phyloP scores from a whole-genome alignment of 2,329 filamentous ascomycete genomes.

The Xylaria sp. region DNA sequence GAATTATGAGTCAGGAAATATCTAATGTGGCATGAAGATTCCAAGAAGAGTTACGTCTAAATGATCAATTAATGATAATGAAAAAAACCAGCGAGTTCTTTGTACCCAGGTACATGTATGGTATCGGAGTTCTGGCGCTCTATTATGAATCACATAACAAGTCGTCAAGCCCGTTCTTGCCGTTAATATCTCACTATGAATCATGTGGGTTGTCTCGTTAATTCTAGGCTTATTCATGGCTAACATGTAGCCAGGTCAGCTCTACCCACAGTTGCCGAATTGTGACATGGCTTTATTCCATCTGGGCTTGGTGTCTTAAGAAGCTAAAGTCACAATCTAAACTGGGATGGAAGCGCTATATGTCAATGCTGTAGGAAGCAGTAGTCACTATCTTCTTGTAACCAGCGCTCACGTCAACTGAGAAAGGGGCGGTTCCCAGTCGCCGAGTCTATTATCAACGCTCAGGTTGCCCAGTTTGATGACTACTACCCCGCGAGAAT shows the following conservation, averaged over 20 bases:
- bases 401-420: no score
- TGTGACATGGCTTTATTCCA: background rate
- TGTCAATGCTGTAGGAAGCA: no score
- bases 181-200: background rate
- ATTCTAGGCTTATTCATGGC: background rate
- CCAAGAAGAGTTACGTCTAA: constrained; percentile 15
- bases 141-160: background rate
- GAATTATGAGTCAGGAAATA: constrained; percentile 5
- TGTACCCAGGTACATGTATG: background rate
- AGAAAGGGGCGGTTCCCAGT: no score
- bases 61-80: background rate
- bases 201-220: background rate
- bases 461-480: no score
- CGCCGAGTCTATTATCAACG: no score
- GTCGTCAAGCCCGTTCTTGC: background rate
- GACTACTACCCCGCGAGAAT: no score
- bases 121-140: background rate
- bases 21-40: constrained; percentile 11
- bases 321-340: background rate
- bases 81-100: background rate
- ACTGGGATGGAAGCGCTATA: no score
- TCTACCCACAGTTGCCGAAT: background rate
- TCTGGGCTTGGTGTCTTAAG: background rate
- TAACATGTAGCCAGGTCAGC: background rate
- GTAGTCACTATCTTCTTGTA: no score